A percentile compares a stretch with the other conserved stretches of the same genome.
Conservation (phyloP, 2,329 filamentous ascomycete species). For the Periglandula ipomoeae region DNA sequence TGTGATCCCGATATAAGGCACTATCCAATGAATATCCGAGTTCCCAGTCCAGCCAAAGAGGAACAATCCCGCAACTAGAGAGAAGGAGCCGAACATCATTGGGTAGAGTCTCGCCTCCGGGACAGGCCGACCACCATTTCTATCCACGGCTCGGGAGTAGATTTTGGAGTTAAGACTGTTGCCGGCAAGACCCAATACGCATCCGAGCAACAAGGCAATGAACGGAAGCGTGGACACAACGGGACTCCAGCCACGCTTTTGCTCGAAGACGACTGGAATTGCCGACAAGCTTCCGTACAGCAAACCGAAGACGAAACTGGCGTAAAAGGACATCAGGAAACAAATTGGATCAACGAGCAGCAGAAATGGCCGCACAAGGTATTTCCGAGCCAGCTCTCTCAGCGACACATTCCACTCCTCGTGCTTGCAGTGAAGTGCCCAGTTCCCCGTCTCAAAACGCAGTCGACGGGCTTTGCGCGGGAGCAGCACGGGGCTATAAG, state of each 20-base stretch:
- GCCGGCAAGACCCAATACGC: constrained; percentile 39
- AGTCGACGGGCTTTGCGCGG: constrained; percentile 45
- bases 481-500: constrained; percentile 45
- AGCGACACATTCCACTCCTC: constrained; percentile 30
- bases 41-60: constrained; percentile 6
- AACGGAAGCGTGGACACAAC: constrained; percentile 49
- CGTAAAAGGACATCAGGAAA: constrained; percentile 50
- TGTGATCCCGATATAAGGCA: too few species aligned
- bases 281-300: constrained; percentile 41
- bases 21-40: too few species aligned
- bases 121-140: constrained; percentile 18
- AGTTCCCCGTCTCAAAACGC: constrained; percentile 46
- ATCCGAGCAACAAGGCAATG: constrained; percentile 48
- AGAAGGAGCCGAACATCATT: constrained; percentile 32
- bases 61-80: constrained; percentile 34
- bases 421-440: constrained; percentile 32
- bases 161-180: constrained; percentile 52
- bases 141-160: constrained; percentile 41
- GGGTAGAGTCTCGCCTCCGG: constrained; percentile 32
- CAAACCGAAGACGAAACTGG: constrained; percentile 51
- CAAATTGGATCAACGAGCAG: constrained; percentile 60
- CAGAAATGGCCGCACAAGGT: constrained; percentile 29
- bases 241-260: constrained; percentile 47
- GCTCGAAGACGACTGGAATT: constrained; percentile 43
- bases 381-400: constrained; percentile 37